Base-by-base conservation (phyloP, 2,329 filamentous ascomycete genomes). In the Claviceps spartinae region DNA sequence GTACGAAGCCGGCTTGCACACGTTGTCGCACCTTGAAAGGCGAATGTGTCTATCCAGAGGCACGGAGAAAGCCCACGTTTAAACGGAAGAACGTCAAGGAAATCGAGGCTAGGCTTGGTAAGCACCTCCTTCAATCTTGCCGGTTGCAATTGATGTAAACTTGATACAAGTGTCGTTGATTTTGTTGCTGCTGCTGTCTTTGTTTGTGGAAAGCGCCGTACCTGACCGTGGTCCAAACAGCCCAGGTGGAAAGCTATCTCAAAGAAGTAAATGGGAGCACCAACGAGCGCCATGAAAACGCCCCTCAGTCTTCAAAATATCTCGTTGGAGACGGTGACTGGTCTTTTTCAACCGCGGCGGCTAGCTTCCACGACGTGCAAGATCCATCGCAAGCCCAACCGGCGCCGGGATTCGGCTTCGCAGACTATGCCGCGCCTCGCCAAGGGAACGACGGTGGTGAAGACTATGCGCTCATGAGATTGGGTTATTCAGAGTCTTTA, bases 1-100 rank as follows among this genome's bases (percentile, higher is more conserved):
- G 89, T 34, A 74, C 72, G 47, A 86, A 82, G 62, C 89, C 89
- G 16, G 79, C 81, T 26, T 96, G 91, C 62, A 79, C 81, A 43
- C 90, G 89, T 20, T 96, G 91, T 66, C 73, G 79, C 51, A 80
- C 86, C 58, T 69, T 90, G 47, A 78, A 81, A 64, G 26, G 44
- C 9, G 83, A 87, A 50, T 96, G 91, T 68, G 77, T 86, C 52
- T 96, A 95, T 66, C 90, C 94, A 55, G 88, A 94, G 69, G 86
- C 89, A 52, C 78, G 89, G 62, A 83, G 88, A 69, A 95, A 95
- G 71, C 87, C 88, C 52, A 86, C 88, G 4, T 85, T 87, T 20
- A 95, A 94, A 72, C 77, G 89, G 61, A 83, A 86, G 58, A 95
- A 95, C 67, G 90, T 95, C 55, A 93, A 86, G 70, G 85, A 93